These are phyloP conservation scores for Lachnellula subtilissima DNA, from an alignment of 2,329 filamentous ascomycete species.

Conservation along the genomic window DNA sequence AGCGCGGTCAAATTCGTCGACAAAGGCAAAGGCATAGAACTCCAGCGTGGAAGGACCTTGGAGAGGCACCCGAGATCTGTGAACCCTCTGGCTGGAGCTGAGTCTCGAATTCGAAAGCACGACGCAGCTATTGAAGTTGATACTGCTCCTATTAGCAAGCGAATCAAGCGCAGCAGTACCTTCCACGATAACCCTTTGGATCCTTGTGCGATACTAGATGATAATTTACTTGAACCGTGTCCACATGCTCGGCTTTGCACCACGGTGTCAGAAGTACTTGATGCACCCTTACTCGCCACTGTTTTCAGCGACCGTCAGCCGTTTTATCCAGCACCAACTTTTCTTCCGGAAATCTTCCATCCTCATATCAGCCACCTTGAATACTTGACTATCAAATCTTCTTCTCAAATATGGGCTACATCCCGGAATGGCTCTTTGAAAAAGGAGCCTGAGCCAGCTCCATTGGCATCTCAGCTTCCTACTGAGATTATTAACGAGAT, in stretches of 20 bases:
- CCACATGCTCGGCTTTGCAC: constrained; percentile 18
- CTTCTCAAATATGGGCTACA: constrained; percentile 1
- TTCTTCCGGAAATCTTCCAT: constrained; percentile 2
- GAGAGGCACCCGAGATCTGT: constrained; percentile 16
- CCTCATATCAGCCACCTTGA: constrained; percentile 10
- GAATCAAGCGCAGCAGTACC: constrained; percentile 26
- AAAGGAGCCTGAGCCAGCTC: neutral
- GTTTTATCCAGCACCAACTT: constrained; percentile 11
- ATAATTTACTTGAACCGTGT: constrained; percentile 28
- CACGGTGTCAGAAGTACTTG: constrained; percentile 25
- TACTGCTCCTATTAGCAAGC: constrained; percentile 18
- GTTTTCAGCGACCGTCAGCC: constrained; percentile 12
- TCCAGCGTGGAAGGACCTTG: constrained; percentile 22
- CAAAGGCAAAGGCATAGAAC: constrained; percentile 14
- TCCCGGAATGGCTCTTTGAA: neutral
- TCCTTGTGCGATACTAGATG: constrained; percentile 26
- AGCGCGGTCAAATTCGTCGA: constrained; percentile 1
- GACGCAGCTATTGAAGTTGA: constrained; percentile 26
- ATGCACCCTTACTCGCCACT: constrained; percentile 6
- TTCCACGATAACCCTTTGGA: constrained; percentile 27
- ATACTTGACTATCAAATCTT: constrained; percentile 12
- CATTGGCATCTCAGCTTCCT: constrained; percentile 18
- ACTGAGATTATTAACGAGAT: constrained; percentile 38
- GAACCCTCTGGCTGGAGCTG: constrained; percentile 25
- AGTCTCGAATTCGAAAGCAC: constrained; percentile 18